Evolutionary conservation across 768 basidiomycete species (phyloP).

Genomic region (Termitomyces sp.): DNA sequence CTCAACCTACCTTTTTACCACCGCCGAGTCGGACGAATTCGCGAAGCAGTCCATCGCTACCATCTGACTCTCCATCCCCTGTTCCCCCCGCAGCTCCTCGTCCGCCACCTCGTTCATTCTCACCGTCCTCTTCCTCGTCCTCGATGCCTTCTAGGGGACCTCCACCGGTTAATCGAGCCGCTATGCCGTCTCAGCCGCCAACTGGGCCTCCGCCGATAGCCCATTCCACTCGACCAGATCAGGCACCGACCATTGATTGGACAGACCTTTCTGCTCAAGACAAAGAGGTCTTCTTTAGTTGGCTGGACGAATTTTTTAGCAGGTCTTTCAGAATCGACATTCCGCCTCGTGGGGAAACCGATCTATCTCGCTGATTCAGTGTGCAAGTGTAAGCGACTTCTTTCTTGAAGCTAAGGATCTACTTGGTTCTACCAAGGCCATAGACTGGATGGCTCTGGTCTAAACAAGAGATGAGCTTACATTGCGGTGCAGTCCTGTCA

Average conservation of each 20-base stretch:
- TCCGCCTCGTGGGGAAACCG: slow-evolving; percentile 3
- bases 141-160: slow-evolving; percentile 15
- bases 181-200: slow-evolving; percentile 5
- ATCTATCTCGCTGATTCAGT: not conserved
- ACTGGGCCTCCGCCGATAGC: slow-evolving; percentile 28
- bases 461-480: too few relatives aligned
- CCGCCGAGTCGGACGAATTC: slow-evolving; percentile 13
- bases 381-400: not conserved
- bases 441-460: not conserved
- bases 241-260: slow-evolving; percentile 52
- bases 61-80: slow-evolving; percentile 13
- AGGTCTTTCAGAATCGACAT: slow-evolving; percentile 30
- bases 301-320: slow-evolving; percentile 81
- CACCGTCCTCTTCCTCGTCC: slow-evolving; percentile 1
- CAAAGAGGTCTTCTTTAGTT: slow-evolving; percentile 67
- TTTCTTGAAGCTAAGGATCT: not conserved
- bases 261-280: slow-evolving; percentile 59
- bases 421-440: not conserved
- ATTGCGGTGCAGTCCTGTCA: not conserved
- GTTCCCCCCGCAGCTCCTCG: slow-evolving; percentile 2
- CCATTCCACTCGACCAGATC: slow-evolving; percentile 26
- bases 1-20: slow-evolving; percentile 17
- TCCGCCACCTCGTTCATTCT: slow-evolving; percentile 13
- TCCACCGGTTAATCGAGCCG: slow-evolving; percentile 27
- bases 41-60: slow-evolving; percentile 10